A percentile compares a stretch with the other conserved stretches of the same genome.
These are phyloP conservation scores for Puccinia hordei DNA, from an alignment of 1,284 basidiomycete species.

Conservation along the genomic window DNA sequence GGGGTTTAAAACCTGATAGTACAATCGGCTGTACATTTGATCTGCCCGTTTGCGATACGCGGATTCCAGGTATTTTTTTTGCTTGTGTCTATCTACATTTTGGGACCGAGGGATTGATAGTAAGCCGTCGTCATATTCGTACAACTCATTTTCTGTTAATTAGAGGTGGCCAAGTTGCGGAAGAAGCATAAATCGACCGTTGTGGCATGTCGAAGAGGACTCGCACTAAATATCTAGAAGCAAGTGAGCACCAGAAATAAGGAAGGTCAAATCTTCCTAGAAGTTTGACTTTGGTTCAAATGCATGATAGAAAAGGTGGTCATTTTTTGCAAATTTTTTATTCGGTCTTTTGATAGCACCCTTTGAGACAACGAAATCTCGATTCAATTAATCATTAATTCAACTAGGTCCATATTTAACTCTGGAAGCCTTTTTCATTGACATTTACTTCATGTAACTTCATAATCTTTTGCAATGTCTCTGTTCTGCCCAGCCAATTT, in stretches of 20 bases:
- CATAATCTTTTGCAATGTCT: too few species aligned
- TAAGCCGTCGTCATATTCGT: background rate
- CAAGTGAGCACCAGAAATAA: background rate
- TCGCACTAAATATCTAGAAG: constrained; percentile 38
- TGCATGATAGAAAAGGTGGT: background rate
- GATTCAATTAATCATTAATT: too few species aligned
- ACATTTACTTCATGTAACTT: too few species aligned
- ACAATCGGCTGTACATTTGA: constrained; percentile 42
- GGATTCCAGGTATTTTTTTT: constrained; percentile 28
- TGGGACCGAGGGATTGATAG: background rate
- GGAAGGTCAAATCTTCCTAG: background rate
- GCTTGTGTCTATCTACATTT: background rate
- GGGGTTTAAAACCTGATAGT: constrained; percentile 23
- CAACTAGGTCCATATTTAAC: too few species aligned
- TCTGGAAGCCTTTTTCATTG: too few species aligned
- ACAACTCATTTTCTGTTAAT: background rate
- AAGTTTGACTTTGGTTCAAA: background rate
- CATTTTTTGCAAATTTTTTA: too few species aligned
- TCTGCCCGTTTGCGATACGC: constrained; percentile 38
- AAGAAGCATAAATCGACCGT: constrained; percentile 29
- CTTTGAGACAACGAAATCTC: too few species aligned
- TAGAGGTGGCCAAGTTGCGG: constrained; percentile 34
- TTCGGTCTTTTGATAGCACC: too few species aligned
- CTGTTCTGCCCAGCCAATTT: too few species aligned
- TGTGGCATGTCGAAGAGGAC: constrained; percentile 34